Evolutionary conservation across 2,329 filamentous ascomycete species (phyloP).

Genomic region (Fusarium sp.): DNA sequence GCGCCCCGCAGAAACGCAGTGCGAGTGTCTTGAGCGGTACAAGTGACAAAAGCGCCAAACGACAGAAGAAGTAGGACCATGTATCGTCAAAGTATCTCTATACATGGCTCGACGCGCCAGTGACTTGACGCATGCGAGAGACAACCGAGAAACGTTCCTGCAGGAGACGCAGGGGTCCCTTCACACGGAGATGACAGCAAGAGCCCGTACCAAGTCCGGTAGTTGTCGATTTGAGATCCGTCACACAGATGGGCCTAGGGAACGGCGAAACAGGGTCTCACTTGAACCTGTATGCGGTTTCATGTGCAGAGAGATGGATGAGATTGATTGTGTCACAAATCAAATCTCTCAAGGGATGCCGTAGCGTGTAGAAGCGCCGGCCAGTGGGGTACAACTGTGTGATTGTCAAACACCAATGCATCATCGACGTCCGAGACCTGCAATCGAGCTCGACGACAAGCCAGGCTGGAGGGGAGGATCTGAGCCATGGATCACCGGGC

Average conservation of each 20-base stretch:
- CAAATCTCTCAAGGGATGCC: conserved; percentile 8
- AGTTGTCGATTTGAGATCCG: conserved; percentile 31
- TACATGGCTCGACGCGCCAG: conserved; percentile 29
- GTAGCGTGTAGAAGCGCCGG: conserved; percentile 24
- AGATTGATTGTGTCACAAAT: conserved; percentile 13
- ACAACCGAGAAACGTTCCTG: conserved; percentile 24
- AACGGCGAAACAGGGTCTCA: conserved; percentile 18
- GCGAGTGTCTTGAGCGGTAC: conserved; percentile 81
- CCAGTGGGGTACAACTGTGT: conserved; percentile 21
- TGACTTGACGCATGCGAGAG: conserved; percentile 26
- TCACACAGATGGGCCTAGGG: conserved; percentile 13
- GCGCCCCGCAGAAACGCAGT: conserved; percentile 76
- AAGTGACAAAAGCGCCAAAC: conserved; percentile 73
- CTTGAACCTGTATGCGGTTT: conserved; percentile 10
- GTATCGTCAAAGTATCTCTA: conserved; percentile 41
- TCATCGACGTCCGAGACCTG: conserved; percentile 11
- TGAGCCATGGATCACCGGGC: conserved; percentile 3
- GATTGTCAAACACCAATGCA: conserved; percentile 30
- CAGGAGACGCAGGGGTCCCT: conserved; percentile 20
- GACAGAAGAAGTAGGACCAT: conserved; percentile 62
- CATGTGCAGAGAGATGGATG: conserved; percentile 5
- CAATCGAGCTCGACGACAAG: conserved; percentile 4
- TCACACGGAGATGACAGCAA: conserved; percentile 11
- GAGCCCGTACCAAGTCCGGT: conserved; percentile 22
- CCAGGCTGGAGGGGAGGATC: conserved; percentile 5